Evolutionary conservation across 2,329 filamentous ascomycete genomes (phyloP), one percentile per base, ranked within the genome.

Genomic region (Blastomyces silverae): DNA sequence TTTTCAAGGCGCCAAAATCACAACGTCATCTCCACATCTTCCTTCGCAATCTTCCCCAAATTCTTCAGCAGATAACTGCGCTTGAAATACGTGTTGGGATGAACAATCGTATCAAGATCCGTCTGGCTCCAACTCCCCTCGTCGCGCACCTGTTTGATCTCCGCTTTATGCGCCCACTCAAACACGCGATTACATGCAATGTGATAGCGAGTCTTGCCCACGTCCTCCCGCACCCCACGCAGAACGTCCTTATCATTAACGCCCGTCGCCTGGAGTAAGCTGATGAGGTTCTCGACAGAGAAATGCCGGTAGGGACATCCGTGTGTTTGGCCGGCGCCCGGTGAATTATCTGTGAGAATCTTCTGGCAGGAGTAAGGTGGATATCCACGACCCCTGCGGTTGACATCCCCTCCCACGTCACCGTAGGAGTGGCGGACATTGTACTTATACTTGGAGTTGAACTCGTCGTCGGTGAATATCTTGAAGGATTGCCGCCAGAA

Each of bases 31-130:
- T 84, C 83, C 42, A 83, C 77, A 66, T 87, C 84, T 22, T 79
- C 77, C 66, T 79, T 79, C 28, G 78, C 76, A 37, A 74, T 69
- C 67, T 82, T 86, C 1, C 81, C 87, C 34, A 95, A 76, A 74
- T 94, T 90, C 81, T 92, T 96, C 67, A 99, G 79, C 70, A 95
- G 73, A 76, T 91, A 97, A 75, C 92, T 96, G 64, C 93, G 84
- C 82, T 96, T 97, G 78, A 97, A 99, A 78, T 97, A 99, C 69
- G 93, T 92, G 75, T 99, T 99, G 13, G 94, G 94, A 78, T 99
- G 94, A 28, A 96, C 88, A 73, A 99, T 96, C 0, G 93, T 97
- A 78, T 97, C 93, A 53, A 96, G 82, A 75, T 96, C 90, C 20
- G 86, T 86, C 7, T 87, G 79, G 15, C 83, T 87, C 86, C 89